Percentiles rank a stretch among this genome's conserved stretches.
These are phyloP conservation scores for Alternaria panax DNA, from an alignment of 2,329 filamentous ascomycete species.

Conservation along the genomic window DNA sequence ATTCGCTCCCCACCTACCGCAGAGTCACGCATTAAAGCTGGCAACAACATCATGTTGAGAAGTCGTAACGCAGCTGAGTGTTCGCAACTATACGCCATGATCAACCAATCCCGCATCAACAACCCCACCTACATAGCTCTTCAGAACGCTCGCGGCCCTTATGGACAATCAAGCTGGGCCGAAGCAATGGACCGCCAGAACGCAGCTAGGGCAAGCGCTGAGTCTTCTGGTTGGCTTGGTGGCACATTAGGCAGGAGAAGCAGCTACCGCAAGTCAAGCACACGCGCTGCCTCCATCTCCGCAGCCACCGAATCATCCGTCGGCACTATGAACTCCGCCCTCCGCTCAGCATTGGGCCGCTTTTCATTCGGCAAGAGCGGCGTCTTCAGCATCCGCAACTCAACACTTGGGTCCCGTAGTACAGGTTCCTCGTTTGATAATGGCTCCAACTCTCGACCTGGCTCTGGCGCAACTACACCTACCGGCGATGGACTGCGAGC, in stretches of 20 bases:
- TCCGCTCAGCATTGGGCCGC: conserved; percentile 73
- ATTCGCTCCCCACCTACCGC: conserved; percentile 84
- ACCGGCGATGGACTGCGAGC: conserved; percentile 34
- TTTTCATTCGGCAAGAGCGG: conserved; percentile 73
- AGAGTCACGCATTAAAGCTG: conserved; percentile 72
- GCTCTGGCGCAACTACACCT: conserved; percentile 46
- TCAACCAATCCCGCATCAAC: conserved; percentile 88
- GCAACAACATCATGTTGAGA: conserved; percentile 88
- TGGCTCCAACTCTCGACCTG: conserved; percentile 47
- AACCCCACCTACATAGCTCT: conserved; percentile 87
- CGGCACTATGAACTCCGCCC: conserved; percentile 78
- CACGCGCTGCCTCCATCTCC: conserved; percentile 62
- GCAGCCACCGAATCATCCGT: conserved; percentile 78
- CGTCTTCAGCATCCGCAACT: conserved; percentile 83
- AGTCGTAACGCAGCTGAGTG: conserved; percentile 79
- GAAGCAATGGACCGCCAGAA: conserved; percentile 62
- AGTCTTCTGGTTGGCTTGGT: conserved; percentile 58
- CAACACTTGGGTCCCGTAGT: conserved; percentile 70
- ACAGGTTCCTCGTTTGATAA: conserved; percentile 60
- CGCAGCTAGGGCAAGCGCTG: conserved; percentile 49
- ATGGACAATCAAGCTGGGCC: conserved; percentile 56
- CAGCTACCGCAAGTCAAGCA: conserved; percentile 62
- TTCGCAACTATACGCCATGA: conserved; percentile 80
- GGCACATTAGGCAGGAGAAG: conserved; percentile 60
- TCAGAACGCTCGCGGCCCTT: conserved; percentile 73